Percentiles rank a stretch among this genome's conserved stretches.
Evolutionary conservation across 345 rosid genomes (phyloP).

Genomic region (Combretum micranthum): DNA sequence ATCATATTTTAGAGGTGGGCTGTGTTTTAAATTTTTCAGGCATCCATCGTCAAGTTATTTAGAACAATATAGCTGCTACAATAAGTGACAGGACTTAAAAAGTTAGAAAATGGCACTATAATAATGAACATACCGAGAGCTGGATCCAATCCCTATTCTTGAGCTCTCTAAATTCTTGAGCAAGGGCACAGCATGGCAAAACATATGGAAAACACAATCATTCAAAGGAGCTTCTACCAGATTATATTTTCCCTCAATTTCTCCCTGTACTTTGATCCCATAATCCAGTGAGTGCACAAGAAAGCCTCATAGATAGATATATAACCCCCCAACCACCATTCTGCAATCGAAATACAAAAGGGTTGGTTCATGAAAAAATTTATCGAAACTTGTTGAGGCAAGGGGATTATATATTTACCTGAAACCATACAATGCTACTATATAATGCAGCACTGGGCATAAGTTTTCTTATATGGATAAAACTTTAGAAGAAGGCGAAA

Average conservation of each 20-base stretch:
- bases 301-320: constrained; percentile 35
- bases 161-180: constrained; percentile 50
- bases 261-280: constrained; percentile 41
- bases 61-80: too few relatives aligned
- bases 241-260: constrained; percentile 33
- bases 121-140: constrained; percentile 30
- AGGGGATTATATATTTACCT: too few relatives aligned
- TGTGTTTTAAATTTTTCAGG: too few relatives aligned
- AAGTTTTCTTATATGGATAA: too few relatives aligned
- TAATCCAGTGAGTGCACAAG: constrained; percentile 41
- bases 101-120: too few relatives aligned
- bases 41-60: too few relatives aligned
- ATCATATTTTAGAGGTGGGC: too few relatives aligned
- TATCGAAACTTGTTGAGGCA: too few relatives aligned
- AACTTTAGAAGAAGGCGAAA: background rate
- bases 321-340: constrained; percentile 28
- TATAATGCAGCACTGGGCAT: too few relatives aligned
- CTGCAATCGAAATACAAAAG: constrained; percentile 13
- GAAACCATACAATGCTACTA: too few relatives aligned
- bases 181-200: constrained; percentile 39
- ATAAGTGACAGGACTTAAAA: too few relatives aligned
- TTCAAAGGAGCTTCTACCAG: constrained; percentile 41
- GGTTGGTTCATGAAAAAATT: too few relatives aligned
- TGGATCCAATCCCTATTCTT: constrained; percentile 34
- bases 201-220: constrained; percentile 26